Conservation (phyloP, 768 basidiomycete species). For the Rubroboletus pulcherrimus region DNA sequence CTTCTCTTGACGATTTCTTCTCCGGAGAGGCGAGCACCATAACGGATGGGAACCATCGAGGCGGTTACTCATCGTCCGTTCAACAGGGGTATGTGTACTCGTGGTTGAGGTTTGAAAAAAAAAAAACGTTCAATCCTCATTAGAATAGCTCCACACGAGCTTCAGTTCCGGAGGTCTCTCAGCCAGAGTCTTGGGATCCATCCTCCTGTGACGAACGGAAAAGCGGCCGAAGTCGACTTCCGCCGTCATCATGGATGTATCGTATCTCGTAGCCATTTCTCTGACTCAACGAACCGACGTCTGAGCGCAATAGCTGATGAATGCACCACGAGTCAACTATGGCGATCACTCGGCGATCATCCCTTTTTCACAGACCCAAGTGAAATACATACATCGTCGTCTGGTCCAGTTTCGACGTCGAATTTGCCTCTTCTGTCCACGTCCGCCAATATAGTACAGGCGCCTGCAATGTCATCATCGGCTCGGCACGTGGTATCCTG, state of each 20-base stretch:
- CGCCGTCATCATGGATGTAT: background rate
- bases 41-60: background rate
- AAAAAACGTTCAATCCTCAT: background rate
- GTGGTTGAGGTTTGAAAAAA: background rate
- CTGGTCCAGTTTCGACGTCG: background rate
- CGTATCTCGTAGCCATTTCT: background rate
- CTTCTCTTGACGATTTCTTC: constrained; percentile 15
- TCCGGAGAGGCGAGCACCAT: background rate
- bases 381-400: background rate
- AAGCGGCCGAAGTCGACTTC: background rate
- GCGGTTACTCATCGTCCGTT: background rate
- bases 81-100: background rate
- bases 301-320: background rate
- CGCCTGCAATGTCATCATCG: background rate
- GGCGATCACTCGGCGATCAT: background rate
- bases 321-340: background rate
- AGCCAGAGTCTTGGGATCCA: background rate
- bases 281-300: background rate
- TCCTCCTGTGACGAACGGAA: background rate
- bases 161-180: constrained; percentile 5
- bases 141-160: constrained; percentile 7
- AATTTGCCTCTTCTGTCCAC: background rate
- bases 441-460: too few relatives aligned
- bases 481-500: background rate
- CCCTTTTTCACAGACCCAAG: background rate